These are phyloP conservation scores for Fusarium tjaetaba DNA, from an alignment of 2,329 filamentous ascomycete genomes.

Conservation along the genomic window DNA sequence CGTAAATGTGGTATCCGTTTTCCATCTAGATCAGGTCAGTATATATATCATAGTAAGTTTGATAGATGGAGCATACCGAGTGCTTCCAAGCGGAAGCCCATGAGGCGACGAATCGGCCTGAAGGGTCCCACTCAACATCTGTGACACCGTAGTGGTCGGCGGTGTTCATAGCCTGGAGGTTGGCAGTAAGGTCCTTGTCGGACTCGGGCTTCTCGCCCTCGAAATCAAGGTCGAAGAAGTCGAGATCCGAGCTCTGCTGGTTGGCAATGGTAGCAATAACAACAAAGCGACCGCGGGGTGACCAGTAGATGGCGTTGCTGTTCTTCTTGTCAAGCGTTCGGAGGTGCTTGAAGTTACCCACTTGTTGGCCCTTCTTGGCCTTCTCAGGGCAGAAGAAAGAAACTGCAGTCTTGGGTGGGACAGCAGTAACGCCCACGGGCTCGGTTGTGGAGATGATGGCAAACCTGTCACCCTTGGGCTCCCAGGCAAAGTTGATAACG, in stretches of 20 bases:
- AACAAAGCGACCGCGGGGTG: slow-evolving; percentile 92
- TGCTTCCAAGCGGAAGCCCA: slow-evolving; percentile 97
- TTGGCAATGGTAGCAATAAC: slow-evolving; percentile 93
- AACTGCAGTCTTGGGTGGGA: slow-evolving; percentile 92
- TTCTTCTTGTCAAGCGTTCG: slow-evolving; percentile 98
- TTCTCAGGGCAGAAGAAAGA: slow-evolving; percentile 98
- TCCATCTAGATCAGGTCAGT: slow-evolving; percentile 79
- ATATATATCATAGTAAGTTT: slow-evolving; percentile 32
- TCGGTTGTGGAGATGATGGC: slow-evolving; percentile 96
- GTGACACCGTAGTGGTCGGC: slow-evolving; percentile 97
- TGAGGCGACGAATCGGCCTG: slow-evolving; percentile 91
- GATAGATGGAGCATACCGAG: slow-evolving; percentile 69
- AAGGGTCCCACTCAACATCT: slow-evolving; percentile 98
- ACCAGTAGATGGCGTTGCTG: slow-evolving; percentile 99
- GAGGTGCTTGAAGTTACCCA: slow-evolving; percentile 96
- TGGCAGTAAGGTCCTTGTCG: slow-evolving; percentile 93
- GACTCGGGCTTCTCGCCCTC: slow-evolving; percentile 94
- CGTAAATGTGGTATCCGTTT: slow-evolving; percentile 98
- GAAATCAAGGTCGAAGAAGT: slow-evolving; percentile 98
- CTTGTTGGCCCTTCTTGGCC: slow-evolving; percentile 83
- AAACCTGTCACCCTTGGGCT: slow-evolving; percentile 97
- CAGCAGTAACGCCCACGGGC: slow-evolving; percentile 78
- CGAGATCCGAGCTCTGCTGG: slow-evolving; percentile 91
- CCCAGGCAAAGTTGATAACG: slow-evolving; percentile 99
- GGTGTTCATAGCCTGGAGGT: slow-evolving; percentile 93